A percentile compares a stretch with the other conserved stretches of the same genome.
Conservation (phyloP, 768 basidiomycete species). For the Tephrocybe sp. region DNA sequence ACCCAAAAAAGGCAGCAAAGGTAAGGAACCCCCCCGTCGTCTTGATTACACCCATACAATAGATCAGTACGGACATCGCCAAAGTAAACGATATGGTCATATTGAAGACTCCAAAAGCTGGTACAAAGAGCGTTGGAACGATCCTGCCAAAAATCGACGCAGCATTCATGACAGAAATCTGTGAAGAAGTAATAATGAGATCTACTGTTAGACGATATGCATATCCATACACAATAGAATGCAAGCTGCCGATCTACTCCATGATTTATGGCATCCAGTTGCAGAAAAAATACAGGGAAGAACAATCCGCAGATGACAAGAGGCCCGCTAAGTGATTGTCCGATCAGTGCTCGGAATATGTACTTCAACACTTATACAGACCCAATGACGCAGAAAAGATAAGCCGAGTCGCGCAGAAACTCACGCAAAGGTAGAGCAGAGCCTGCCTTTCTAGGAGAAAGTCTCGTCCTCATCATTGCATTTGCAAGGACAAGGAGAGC, state of each 20-base stretch:
- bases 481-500: slow-evolving; percentile 31
- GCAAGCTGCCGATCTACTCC: slow-evolving; percentile 39
- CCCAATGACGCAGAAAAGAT: slow-evolving; percentile 21
- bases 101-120: slow-evolving; percentile 41
- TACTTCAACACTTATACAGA: slow-evolving; percentile 6
- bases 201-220: neutral
- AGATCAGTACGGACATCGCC: slow-evolving; percentile 33
- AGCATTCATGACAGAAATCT: slow-evolving; percentile 56
- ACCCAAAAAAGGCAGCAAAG: slow-evolving; percentile 43
- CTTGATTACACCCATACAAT: slow-evolving; percentile 39
- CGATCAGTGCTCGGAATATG: no score
- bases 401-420: slow-evolving; percentile 31
- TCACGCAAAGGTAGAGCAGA: slow-evolving; percentile 21
- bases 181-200: neutral
- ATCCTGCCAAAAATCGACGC: slow-evolving; percentile 50
- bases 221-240: slow-evolving; percentile 43
- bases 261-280: slow-evolving; percentile 45
- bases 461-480: slow-evolving; percentile 31
- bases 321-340: slow-evolving; percentile 19
- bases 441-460: slow-evolving; percentile 27
- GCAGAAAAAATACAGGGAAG: slow-evolving; percentile 49
- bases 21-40: slow-evolving; percentile 31
- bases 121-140: slow-evolving; percentile 44
- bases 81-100: slow-evolving; percentile 34
- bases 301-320: slow-evolving; percentile 35